phyloP scores from a whole-genome alignment of 306 rosid species.

The Castanea sativa region DNA sequence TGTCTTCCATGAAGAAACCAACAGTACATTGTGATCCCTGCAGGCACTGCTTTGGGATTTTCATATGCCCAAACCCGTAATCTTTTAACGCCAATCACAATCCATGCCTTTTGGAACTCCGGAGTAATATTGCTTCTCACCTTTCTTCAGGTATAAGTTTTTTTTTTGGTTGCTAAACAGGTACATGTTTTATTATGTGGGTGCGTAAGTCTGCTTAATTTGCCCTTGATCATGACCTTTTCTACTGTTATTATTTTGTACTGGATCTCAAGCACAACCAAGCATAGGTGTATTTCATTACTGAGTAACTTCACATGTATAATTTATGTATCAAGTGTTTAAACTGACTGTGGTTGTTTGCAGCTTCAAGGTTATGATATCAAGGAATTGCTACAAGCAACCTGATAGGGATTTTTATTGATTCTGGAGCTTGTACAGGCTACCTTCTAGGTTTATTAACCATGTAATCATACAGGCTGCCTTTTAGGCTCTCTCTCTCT shows the following conservation, averaged over 20 bases:
- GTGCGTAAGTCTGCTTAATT: background rate
- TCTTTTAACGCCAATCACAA: constrained; percentile 92
- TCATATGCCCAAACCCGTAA: constrained; percentile 97
- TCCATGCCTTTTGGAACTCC: constrained; percentile 94
- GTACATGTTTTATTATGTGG: constrained; percentile 25
- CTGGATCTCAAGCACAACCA: background rate
- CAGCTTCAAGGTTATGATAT: constrained; percentile 96
- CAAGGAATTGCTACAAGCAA: constrained; percentile 89
- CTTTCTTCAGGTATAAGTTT: constrained; percentile 64
- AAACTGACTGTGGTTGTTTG: constrained; percentile 25
- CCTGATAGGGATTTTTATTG: constrained; percentile 31
- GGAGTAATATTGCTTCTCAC: constrained; percentile 91
- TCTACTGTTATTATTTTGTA: background rate
- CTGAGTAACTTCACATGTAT: background rate
- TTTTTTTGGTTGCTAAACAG: constrained; percentile 20
- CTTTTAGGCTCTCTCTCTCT: background rate
- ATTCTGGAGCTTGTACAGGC: constrained; percentile 24
- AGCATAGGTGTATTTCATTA: background rate
- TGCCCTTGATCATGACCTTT: background rate
- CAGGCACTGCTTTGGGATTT: constrained; percentile 85
- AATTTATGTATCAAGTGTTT: constrained; percentile 7
- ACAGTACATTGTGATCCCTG: constrained; percentile 20
- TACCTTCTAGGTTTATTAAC: background rate
- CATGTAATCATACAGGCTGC: background rate
- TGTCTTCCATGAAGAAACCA: background rate